phyloP scores from a whole-genome alignment of 441 rosid species.

The Flueggea neowawraea region DNA sequence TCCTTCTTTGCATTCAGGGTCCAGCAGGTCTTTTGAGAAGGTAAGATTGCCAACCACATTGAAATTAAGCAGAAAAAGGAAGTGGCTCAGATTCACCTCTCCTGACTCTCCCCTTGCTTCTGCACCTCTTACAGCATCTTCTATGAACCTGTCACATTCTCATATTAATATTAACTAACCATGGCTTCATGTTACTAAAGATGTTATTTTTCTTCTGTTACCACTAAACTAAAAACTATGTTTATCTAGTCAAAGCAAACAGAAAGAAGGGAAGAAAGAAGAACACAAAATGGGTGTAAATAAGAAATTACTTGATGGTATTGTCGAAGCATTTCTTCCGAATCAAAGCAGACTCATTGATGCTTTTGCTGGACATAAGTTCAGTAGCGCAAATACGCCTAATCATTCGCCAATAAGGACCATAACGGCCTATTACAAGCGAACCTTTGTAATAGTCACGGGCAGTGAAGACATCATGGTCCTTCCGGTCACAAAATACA shows the following conservation, averaged over 20 bases:
- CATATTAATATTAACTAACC: no score
- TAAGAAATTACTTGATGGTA: background rate
- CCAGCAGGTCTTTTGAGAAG: background rate
- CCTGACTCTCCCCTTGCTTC: conserved; percentile 1
- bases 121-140: background rate
- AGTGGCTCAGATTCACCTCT: background rate
- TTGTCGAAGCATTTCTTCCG: conserved; percentile 1
- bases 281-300: no score
- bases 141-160: no score
- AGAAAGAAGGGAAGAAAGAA: no score
- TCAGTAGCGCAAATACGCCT: background rate
- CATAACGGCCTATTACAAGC: background rate
- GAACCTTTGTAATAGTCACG: background rate
- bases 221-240: no score
- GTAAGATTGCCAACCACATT: background rate
- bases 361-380: background rate
- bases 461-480: background rate
- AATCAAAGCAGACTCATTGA: background rate
- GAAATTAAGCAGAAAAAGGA: background rate
- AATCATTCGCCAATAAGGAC: conserved; percentile 8
- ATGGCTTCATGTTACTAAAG: no score
- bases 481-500: conserved; percentile 12
- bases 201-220: no score
- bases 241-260: no score
- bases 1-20: conserved; percentile 7